phyloP scores from a whole-genome alignment of 1,139 yeast species.

The Pichiaceae sp. region DNA sequence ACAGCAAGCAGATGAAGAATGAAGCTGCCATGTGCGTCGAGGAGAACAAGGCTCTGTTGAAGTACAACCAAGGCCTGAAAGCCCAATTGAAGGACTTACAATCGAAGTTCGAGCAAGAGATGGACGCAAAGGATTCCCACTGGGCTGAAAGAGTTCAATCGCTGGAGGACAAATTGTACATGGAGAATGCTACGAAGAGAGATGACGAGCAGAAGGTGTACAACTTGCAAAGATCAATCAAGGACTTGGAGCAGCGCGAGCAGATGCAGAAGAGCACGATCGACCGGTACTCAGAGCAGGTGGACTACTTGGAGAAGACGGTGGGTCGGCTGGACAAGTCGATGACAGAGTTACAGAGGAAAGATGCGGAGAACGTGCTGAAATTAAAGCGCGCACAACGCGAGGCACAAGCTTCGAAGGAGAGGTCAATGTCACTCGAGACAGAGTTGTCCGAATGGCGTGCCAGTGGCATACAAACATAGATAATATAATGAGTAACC shows the following conservation, averaged over 20 bases:
- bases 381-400: conserved; percentile 36
- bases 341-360: conserved; percentile 31
- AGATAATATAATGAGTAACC: background rate
- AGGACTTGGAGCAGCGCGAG: conserved; percentile 22
- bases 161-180: conserved; percentile 25
- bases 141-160: conserved; percentile 26
- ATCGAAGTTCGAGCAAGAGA: conserved; percentile 17
- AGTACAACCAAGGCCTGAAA: conserved; percentile 27
- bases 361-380: conserved; percentile 35
- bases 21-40: conserved; percentile 24
- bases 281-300: conserved; percentile 22
- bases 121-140: conserved; percentile 29
- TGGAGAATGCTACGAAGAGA: conserved; percentile 26
- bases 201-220: conserved; percentile 31
- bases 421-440: conserved; percentile 46
- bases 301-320: conserved; percentile 22
- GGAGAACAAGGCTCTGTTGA: conserved; percentile 29
- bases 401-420: conserved; percentile 46
- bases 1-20: conserved; percentile 13
- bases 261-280: conserved; percentile 20
- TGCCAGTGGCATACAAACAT: conserved; percentile 2
- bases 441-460: conserved; percentile 60
- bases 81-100: conserved; percentile 22
- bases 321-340: conserved; percentile 29
- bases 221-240: conserved; percentile 28